phyloP scores from a whole-genome alignment of 306 rosid genomes.

The Amphicarpaea edgeworthii region DNA sequence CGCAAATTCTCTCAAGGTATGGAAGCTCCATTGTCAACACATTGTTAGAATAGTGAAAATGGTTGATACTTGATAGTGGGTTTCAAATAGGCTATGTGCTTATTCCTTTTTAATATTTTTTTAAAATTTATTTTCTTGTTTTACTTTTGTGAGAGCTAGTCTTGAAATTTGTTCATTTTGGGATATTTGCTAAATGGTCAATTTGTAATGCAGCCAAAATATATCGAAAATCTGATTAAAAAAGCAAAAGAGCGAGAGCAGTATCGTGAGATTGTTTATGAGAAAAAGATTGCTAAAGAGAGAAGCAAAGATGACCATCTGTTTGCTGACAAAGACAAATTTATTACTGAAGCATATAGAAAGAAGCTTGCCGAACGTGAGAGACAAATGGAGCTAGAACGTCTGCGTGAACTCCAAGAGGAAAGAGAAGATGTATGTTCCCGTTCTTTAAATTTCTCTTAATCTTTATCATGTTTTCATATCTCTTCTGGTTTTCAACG shows the following conservation, averaged over 20 bases:
- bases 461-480: slow-evolving; percentile 12
- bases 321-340: slow-evolving; percentile 84
- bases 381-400: slow-evolving; percentile 85
- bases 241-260: slow-evolving; percentile 74
- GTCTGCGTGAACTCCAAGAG: slow-evolving; percentile 69
- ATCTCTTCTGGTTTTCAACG: slow-evolving; percentile 35
- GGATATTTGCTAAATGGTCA: slow-evolving; percentile 21
- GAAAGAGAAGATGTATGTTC: slow-evolving; percentile 84
- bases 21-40: background rate
- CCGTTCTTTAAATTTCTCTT: slow-evolving; percentile 12
- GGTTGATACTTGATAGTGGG: background rate
- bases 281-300: slow-evolving; percentile 86
- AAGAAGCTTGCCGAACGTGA: slow-evolving; percentile 83
- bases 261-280: slow-evolving; percentile 76
- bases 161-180: slow-evolving; percentile 14
- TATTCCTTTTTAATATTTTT: slow-evolving; percentile 24
- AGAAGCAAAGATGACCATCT: slow-evolving; percentile 89
- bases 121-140: slow-evolving; percentile 32
- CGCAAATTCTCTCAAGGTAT: background rate
- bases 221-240: slow-evolving; percentile 64
- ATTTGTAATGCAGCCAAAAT: slow-evolving; percentile 76
- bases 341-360: slow-evolving; percentile 81
- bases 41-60: slow-evolving; percentile 14
- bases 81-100: slow-evolving; percentile 11
- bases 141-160: slow-evolving; percentile 7